phyloP scores from a whole-genome alignment of 768 basidiomycete species.

The Suillus americanus region DNA sequence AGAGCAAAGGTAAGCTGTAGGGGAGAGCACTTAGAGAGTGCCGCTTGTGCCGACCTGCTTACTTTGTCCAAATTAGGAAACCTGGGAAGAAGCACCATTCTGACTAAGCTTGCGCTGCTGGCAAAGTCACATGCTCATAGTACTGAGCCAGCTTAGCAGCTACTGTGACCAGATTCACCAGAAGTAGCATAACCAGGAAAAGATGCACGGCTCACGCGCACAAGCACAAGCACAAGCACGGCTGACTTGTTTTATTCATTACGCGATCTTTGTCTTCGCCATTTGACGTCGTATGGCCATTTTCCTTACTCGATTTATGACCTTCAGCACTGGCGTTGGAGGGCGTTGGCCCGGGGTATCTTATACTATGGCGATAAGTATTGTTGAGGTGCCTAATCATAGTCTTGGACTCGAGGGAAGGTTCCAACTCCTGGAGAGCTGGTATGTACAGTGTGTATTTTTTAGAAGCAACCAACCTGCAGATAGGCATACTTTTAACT shows the following conservation, averaged over 20 bases:
- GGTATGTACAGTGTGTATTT: neutral
- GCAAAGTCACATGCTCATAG: neutral
- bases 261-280: neutral
- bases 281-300: no score
- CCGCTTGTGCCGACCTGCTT: neutral
- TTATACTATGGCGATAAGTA: neutral
- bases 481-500: neutral
- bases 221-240: neutral
- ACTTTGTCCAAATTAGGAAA: conserved; percentile 3
- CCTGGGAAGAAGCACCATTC: conserved; percentile 2
- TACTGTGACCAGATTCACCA: neutral
- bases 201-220: no score
- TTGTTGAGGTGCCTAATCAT: neutral
- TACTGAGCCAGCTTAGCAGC: no score
- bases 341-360: no score
- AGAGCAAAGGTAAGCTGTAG: neutral
- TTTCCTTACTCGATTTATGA: neutral
- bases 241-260: neutral
- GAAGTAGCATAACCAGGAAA: neutral
- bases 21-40: conserved; percentile 1
- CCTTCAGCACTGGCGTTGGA: neutral
- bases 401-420: neutral
- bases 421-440: neutral
- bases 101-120: conserved; percentile 1
- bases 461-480: no score